Evolutionary conservation across 2,329 filamentous ascomycete genomes (phyloP), one percentile per base, ranked within the genome.

Genomic region (Pseudogymnoascus sp.): DNA sequence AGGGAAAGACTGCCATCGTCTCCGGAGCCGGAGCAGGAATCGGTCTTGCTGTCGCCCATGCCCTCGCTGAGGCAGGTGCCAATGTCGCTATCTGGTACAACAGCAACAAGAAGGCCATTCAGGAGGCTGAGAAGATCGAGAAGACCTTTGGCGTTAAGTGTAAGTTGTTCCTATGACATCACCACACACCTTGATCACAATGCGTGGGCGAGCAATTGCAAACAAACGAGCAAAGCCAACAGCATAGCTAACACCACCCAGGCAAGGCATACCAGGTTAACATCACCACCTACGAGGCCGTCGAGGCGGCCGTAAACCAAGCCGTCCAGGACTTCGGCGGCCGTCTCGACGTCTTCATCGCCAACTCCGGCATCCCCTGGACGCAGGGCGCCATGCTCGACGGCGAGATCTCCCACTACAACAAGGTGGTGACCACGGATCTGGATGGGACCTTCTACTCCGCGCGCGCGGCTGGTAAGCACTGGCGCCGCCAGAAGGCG

Each of bases 401-500:
- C 65, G 88, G 86, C 23, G 77, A 83, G 4, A 72, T 87, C 16
- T 81, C 85, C 16, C 83, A 85, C 69, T 90, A 89, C 76, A 80
- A 81, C 60, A 82, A 85, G 65, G 87, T 93, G 40, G 80, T 91
- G 68, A 77, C 80, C 56, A 88, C 88, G 60, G 89, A 95, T 74
- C 76, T 93, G 12, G 88, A 91, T 73, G 88, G 88, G 60, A 88
- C 88, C 40, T 91, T 89, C 76, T 93, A 90, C 81, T 90, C 86
- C 71, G 89, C 89, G 38, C 83, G 83, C 69, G 86, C 84, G 0
- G 89, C 88, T 0, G 89, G 86, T 6, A 77, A 80, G 60, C 84
- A 90, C 74, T 93, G 88, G 79, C 78, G 86, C 56, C 79, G 87
- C 28, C 88, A 92, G 74, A 88, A 88, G 77, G 77, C 82, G 64